Conservation (phyloP, 495 filamentous ascomycete species). For the Cenococcum geophilum region DNA sequence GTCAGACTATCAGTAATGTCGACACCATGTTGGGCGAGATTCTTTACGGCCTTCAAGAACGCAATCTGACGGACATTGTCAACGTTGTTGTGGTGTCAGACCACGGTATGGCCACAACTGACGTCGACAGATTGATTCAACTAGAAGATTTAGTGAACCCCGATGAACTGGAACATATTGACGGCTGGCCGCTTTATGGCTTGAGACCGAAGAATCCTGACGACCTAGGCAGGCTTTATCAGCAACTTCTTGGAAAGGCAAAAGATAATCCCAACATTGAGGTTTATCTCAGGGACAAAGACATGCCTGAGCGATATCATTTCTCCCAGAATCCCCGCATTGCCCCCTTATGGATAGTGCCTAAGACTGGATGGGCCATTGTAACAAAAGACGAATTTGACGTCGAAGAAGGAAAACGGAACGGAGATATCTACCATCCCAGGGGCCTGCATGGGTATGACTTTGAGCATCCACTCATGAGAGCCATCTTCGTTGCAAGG, state of each 20-base stretch:
- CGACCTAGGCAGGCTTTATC: slow-evolving; percentile 41
- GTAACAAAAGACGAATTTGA: slow-evolving; percentile 75
- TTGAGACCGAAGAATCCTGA: slow-evolving; percentile 69
- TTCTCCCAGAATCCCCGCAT: slow-evolving; percentile 81
- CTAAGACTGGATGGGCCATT: slow-evolving; percentile 83
- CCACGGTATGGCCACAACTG: slow-evolving; percentile 95
- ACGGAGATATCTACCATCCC: slow-evolving; percentile 62
- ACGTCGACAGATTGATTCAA: slow-evolving; percentile 74
- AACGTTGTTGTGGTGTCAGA: slow-evolving; percentile 98
- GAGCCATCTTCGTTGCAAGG: slow-evolving; percentile 82
- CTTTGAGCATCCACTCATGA: slow-evolving; percentile 82
- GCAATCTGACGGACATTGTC: slow-evolving; percentile 81
- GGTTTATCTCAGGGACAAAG: slow-evolving; percentile 68
- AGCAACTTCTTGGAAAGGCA: slow-evolving; percentile 43
- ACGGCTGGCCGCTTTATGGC: slow-evolving; percentile 92
- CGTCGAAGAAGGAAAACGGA: slow-evolving; percentile 53
- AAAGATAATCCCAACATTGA: slow-evolving; percentile 63
- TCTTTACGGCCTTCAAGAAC: slow-evolving; percentile 66
- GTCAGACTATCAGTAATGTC: slow-evolving; percentile 61
- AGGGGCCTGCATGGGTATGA: slow-evolving; percentile 85
- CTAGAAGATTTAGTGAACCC: slow-evolving; percentile 85
- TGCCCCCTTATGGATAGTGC: slow-evolving; percentile 86
- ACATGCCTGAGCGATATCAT: slow-evolving; percentile 87
- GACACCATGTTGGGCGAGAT: slow-evolving; percentile 73
- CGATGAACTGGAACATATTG: slow-evolving; percentile 67